Percentiles rank a stretch among this genome's conserved stretches.
phyloP scores from a whole-genome alignment of 139 green algal genomes.

The Chlorella vulgaris region DNA sequence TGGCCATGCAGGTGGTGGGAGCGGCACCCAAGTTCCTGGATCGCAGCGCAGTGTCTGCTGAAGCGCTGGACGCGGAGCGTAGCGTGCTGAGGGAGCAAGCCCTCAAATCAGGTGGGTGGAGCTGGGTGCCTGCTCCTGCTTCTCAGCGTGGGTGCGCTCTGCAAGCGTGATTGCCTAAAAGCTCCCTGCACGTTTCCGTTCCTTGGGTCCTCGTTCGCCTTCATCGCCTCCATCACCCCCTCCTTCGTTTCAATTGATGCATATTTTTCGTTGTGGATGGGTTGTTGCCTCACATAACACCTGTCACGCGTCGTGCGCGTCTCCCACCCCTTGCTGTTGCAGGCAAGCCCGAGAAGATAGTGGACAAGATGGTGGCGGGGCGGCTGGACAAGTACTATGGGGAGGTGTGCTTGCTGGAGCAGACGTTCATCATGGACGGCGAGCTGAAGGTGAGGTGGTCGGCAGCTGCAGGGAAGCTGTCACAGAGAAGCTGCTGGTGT shows the following conservation, averaged over 20 bases:
- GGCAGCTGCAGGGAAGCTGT: constrained; percentile 1
- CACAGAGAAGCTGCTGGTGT: neutral
- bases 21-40: constrained; percentile 66
- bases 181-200: too few relatives aligned
- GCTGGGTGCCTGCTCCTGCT: neutral
- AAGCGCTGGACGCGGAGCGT: constrained; percentile 49
- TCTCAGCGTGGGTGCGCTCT: too few relatives aligned
- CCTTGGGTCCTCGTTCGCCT: too few relatives aligned
- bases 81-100: constrained; percentile 58
- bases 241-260: too few relatives aligned
- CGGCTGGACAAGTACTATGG: constrained; percentile 76
- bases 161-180: too few relatives aligned
- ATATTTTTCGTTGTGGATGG: too few relatives aligned
- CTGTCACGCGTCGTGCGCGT: too few relatives aligned
- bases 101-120: constrained; percentile 13
- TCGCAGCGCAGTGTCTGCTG: constrained; percentile 56
- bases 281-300: too few relatives aligned
- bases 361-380: constrained; percentile 86
- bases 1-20: constrained; percentile 80
- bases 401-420: constrained; percentile 78
- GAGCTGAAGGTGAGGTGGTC: constrained; percentile 51
- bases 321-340: neutral
- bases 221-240: too few relatives aligned
- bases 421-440: constrained; percentile 83
- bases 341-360: constrained; percentile 78